These are phyloP conservation scores for Solanum ossicruentum DNA, from an alignment of 257 asterid species.

Conservation along the genomic window DNA sequence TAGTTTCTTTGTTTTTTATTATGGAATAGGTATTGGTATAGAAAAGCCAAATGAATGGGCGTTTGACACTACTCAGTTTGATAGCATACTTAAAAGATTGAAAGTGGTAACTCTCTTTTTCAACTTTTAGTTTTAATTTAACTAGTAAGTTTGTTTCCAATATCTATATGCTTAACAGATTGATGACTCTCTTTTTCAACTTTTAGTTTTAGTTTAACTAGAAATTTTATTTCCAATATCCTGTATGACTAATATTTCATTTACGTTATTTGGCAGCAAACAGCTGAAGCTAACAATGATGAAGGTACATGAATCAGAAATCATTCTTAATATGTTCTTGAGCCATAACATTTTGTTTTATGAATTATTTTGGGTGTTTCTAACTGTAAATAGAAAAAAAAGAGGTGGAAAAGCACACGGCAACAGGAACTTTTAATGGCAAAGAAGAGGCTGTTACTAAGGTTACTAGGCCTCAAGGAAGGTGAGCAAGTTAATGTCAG, in stretches of 20 bases:
- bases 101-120: conserved; percentile 53
- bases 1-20: neutral
- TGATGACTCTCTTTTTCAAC: neutral
- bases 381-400: conserved; percentile 16
- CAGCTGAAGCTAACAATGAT: conserved; percentile 32
- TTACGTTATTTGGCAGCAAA: conserved; percentile 43
- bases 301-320: conserved; percentile 31
- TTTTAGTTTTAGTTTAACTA: neutral
- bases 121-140: neutral
- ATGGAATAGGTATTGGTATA: conserved; percentile 56
- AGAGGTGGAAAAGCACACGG: conserved; percentile 2
- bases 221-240: neutral
- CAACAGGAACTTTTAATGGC: conserved; percentile 14
- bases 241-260: neutral
- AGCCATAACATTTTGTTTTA: neutral
- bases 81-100: conserved; percentile 78
- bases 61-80: conserved; percentile 90
- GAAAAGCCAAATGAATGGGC: conserved; percentile 91
- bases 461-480: conserved; percentile 90
- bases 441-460: conserved; percentile 29
- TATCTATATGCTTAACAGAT: neutral
- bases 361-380: conserved; percentile 1
- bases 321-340: neutral
- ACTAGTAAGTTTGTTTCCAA: neutral
- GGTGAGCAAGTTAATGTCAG: conserved; percentile 27